These are phyloP conservation scores for Schrenkiella parvula DNA, from an alignment of 345 rosid genomes.

Conservation along the genomic window DNA sequence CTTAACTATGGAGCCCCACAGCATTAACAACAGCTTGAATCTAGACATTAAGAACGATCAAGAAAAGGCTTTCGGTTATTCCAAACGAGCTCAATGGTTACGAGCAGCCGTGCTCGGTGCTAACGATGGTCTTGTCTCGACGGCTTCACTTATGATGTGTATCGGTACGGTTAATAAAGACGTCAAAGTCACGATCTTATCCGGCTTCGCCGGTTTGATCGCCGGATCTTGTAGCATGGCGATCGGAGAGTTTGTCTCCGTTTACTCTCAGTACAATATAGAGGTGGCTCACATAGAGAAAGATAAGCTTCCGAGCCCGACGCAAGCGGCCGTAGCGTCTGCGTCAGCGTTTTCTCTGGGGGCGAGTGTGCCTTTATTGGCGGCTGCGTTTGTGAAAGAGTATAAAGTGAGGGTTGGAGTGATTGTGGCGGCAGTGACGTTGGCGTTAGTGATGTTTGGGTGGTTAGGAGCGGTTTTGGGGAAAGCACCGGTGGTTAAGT, in stretches of 20 bases:
- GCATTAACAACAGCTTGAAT: conserved; percentile 27
- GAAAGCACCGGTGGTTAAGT: conserved; percentile 50
- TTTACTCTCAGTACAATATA: conserved; percentile 74
- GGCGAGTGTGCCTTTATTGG: conserved; percentile 75
- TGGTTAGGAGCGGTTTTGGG: conserved; percentile 80
- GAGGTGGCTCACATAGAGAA: conserved; percentile 59
- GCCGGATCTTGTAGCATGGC: conserved; percentile 99
- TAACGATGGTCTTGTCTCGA: conserved; percentile 84
- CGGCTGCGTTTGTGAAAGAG: conserved; percentile 64
- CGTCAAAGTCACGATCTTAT: conserved; percentile 66
- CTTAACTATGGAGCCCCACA: conserved; percentile 34
- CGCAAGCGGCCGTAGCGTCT: conserved; percentile 82
- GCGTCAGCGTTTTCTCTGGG: conserved; percentile 77
- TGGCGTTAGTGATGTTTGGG: conserved; percentile 63
- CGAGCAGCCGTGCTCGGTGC: conserved; percentile 92
- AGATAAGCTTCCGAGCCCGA: conserved; percentile 60
- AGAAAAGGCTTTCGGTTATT: conserved; percentile 49
- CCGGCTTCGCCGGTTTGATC: conserved; percentile 83
- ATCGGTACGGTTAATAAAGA: conserved; percentile 81
- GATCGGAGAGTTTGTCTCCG: conserved; percentile 90
- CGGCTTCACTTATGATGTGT: conserved; percentile 89
- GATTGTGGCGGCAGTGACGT: conserved; percentile 54
- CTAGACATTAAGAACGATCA: conserved; percentile 37
- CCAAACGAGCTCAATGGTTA: conserved; percentile 87
- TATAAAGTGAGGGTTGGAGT: conserved; percentile 56